Evolutionary conservation across 768 basidiomycete genomes (phyloP).

Genomic region (Phylloporus rhodoxanthus): DNA sequence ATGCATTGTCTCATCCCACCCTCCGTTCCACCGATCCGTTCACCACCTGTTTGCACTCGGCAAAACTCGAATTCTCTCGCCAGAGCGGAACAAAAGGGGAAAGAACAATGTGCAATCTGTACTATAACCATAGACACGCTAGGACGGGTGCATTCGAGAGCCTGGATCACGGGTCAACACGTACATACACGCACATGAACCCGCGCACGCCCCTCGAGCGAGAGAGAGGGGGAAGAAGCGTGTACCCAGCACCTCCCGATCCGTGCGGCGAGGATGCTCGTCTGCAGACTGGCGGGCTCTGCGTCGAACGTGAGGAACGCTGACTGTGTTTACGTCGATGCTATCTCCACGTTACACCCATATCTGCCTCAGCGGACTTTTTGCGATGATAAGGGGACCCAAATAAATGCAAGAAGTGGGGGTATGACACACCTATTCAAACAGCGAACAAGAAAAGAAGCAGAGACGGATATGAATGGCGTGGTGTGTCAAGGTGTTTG

Average conservation of each 20-base stretch:
- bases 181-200: not conserved
- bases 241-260: not conserved
- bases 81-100: not conserved
- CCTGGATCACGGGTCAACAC: conserved; percentile 1
- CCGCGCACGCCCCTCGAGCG: not conserved
- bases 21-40: conserved; percentile 8
- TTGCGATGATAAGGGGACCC: conserved; percentile 8
- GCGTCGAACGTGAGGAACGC: not conserved
- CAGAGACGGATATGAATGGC: conserved; percentile 2
- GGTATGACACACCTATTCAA: not conserved
- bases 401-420: not conserved
- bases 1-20: not conserved
- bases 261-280: not conserved
- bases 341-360: not conserved
- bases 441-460: not conserved
- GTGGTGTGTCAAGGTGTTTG: not conserved
- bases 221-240: not conserved
- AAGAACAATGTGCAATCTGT: not conserved
- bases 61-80: not conserved
- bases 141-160: not conserved
- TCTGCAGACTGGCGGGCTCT: not conserved
- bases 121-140: conserved; percentile 7
- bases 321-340: conserved; percentile 46
- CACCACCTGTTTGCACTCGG: conserved; percentile 40
- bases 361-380: conserved; percentile 12